Percentiles rank a stretch among this genome's conserved stretches.
These are phyloP conservation scores for Saccharomyces hybrid DNA, from an alignment of 1,139 yeast genomes.

Conservation along the genomic window DNA sequence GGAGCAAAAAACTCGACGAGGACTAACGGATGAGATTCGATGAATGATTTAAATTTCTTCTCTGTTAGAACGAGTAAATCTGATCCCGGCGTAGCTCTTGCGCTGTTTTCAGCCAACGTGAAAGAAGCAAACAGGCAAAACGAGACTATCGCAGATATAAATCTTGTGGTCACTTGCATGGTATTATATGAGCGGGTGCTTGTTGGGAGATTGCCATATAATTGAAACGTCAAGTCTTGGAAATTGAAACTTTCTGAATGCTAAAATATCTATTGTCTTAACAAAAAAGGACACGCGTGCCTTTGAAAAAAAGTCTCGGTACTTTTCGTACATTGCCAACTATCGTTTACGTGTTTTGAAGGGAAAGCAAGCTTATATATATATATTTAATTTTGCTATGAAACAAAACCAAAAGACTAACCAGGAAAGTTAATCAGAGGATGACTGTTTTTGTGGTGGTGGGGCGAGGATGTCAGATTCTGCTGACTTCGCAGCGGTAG, in stretches of 20 bases:
- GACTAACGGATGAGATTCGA: conserved; percentile 67
- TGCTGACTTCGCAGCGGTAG: conserved; percentile 20
- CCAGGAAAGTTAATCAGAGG: neutral
- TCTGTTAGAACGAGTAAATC: conserved; percentile 38
- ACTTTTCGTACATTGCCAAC: neutral
- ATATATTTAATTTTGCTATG: neutral
- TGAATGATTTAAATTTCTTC: conserved; percentile 55
- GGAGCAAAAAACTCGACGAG: conserved; percentile 96
- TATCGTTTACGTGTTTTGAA: neutral
- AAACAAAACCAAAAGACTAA: neutral
- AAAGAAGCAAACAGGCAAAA: conserved; percentile 31
- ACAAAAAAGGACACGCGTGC: neutral
- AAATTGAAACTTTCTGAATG: neutral
- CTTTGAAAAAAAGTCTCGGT: neutral
- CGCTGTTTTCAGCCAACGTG: conserved; percentile 43
- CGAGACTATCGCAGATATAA: conserved; percentile 11
- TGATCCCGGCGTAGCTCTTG: conserved; percentile 52
- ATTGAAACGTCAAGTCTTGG: neutral
- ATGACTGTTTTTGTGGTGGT: conserved; percentile 21
- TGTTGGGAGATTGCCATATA: neutral
- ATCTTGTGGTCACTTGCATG: neutral
- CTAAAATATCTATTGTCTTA: neutral
- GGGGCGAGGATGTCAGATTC: conserved; percentile 25
- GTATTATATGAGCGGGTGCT: neutral
- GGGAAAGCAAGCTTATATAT: neutral